Percentiles rank a stretch among this genome's conserved stretches.
Evolutionary conservation across 257 asterid genomes (phyloP).

Genomic region (Handroanthus guayacan): DNA sequence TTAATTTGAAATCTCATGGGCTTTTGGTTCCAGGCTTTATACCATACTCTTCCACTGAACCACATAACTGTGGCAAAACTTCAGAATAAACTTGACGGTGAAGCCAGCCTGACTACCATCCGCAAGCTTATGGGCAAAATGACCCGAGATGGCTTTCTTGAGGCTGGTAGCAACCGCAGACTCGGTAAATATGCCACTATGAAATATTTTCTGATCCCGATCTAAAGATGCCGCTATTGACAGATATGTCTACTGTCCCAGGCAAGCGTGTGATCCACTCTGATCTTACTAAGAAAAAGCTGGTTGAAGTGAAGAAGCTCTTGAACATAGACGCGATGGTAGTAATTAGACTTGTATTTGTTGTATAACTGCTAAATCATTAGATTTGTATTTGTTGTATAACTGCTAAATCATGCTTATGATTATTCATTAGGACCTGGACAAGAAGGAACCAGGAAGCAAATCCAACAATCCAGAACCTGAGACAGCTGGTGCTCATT

Average conservation of each 20-base stretch:
- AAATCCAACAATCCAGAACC: conserved; percentile 47
- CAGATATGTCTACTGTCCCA: conserved; percentile 39
- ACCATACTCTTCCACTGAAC: conserved; percentile 89
- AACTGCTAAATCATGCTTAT: conserved; percentile 18
- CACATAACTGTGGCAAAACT: conserved; percentile 72
- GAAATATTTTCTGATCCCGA: conserved; percentile 1
- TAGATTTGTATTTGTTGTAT: conserved; percentile 17
- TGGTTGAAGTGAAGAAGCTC: conserved; percentile 72
- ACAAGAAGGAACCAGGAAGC: conserved; percentile 49
- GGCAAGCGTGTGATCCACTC: conserved; percentile 97
- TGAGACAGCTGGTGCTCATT: conserved; percentile 48
- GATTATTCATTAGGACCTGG: conserved; percentile 58
- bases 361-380: conserved; percentile 14
- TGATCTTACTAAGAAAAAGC: conserved; percentile 70
- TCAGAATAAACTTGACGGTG: conserved; percentile 78
- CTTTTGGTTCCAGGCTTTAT: conserved; percentile 70
- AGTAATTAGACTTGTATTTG: conserved; percentile 18
- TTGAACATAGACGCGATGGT: conserved; percentile 68
- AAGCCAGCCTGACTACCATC: conserved; percentile 63
- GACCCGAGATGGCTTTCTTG: conserved; percentile 84
- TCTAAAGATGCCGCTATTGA: conserved; percentile 18
- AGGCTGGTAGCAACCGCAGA: conserved; percentile 74
- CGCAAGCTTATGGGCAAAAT: conserved; percentile 87
- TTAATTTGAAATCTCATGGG: conserved; percentile 17
- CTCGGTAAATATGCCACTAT: conserved; percentile 55